phyloP scores from a whole-genome alignment of 1,284 basidiomycete genomes.

The Naganishia sp. region DNA sequence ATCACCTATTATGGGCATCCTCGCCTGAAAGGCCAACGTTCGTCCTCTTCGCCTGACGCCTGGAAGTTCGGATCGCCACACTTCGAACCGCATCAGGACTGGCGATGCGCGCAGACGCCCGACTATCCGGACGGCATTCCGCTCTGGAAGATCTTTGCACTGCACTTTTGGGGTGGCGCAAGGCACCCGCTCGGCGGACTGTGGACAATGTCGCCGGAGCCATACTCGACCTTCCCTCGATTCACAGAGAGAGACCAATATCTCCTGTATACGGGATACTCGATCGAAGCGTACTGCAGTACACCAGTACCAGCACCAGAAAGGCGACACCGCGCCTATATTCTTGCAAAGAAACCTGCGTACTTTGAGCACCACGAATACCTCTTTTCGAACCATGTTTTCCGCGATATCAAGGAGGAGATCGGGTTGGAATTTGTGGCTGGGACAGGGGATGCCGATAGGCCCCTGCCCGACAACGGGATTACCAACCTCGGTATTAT shows the following conservation, averaged over 20 bases:
- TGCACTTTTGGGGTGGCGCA: conserved; percentile 39
- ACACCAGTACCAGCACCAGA: conserved; percentile 1
- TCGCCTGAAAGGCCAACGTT: conserved; percentile 10
- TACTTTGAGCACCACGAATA: conserved; percentile 38
- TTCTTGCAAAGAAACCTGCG: conserved; percentile 41
- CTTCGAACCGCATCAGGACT: conserved; percentile 19
- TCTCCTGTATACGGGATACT: conserved; percentile 32
- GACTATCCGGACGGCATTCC: conserved; percentile 40
- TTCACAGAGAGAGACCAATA: background rate
- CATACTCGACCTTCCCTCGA: conserved; percentile 29
- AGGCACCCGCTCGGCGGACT: conserved; percentile 35
- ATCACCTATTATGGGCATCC: background rate
- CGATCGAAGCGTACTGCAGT: conserved; percentile 25
- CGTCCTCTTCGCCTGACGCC: background rate
- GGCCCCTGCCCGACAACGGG: conserved; percentile 24
- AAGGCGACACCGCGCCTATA: conserved; percentile 45
- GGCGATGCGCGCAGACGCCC: conserved; percentile 22
- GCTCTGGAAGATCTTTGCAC: conserved; percentile 36
- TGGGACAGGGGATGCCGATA: conserved; percentile 36
- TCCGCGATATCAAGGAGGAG: conserved; percentile 25
- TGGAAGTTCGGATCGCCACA: background rate
- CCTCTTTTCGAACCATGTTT: background rate
- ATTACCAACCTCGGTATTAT: conserved; percentile 37
- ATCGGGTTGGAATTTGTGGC: conserved; percentile 38
- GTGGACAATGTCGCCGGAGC: conserved; percentile 41